These are phyloP conservation scores for Serpula lacrymans DNA, from an alignment of 768 basidiomycete genomes.

Conservation along the genomic window DNA sequence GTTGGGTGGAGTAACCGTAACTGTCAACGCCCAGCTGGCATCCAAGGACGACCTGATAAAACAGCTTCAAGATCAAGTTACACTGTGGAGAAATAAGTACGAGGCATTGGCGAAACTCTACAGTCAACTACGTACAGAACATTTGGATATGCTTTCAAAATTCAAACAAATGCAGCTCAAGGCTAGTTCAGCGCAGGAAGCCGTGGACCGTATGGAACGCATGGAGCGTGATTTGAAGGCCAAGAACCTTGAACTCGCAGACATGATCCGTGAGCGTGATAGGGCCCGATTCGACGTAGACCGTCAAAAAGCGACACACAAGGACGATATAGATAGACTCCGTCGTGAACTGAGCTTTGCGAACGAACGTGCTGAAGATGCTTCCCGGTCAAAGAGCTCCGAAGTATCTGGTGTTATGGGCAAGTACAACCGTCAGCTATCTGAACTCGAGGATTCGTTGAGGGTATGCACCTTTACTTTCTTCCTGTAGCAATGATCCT, in stretches of 20 bases:
- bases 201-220: slow-evolving; percentile 96
- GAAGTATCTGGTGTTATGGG: slow-evolving; percentile 85
- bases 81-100: slow-evolving; percentile 97
- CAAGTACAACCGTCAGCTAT: slow-evolving; percentile 95
- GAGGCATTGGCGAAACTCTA: slow-evolving; percentile 98
- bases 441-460: slow-evolving; percentile 94
- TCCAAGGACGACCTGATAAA: slow-evolving; percentile 96
- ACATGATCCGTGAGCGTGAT: slow-evolving; percentile 98
- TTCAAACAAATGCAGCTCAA: slow-evolving; percentile 98
- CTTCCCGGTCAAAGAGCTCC: slow-evolving; percentile 84
- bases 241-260: slow-evolving; percentile 98
- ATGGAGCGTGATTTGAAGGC: slow-evolving; percentile 98
- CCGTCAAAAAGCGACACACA: slow-evolving; percentile 88
- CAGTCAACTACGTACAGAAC: slow-evolving; percentile 95
- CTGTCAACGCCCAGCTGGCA: slow-evolving; percentile 79
- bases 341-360: slow-evolving; percentile 92
- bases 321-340: slow-evolving; percentile 90
- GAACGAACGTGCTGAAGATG: slow-evolving; percentile 97
- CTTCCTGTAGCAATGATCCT: slow-evolving; percentile 2
- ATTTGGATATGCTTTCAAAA: slow-evolving; percentile 94
- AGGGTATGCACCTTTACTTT: slow-evolving; percentile 49
- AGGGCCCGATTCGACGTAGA: slow-evolving; percentile 94
- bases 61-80: slow-evolving; percentile 95
- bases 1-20: slow-evolving; percentile 65
- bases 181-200: slow-evolving; percentile 97